phyloP scores from a whole-genome alignment of 1,139 yeast species.

The Hemisphaericaspora lyxosophila region DNA sequence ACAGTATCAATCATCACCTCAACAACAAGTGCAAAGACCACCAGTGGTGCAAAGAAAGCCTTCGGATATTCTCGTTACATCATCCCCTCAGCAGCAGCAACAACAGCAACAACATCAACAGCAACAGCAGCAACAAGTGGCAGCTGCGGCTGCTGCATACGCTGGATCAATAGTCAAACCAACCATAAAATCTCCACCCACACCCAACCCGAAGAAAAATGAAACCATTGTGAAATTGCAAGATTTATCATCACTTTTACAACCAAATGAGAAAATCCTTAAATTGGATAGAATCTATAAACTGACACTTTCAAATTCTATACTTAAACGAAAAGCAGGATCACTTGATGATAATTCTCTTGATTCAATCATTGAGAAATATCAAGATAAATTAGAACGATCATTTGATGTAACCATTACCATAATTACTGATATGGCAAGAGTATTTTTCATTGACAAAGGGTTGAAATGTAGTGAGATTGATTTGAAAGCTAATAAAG shows the following conservation, averaged over 20 bases:
- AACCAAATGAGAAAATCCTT: slow-evolving; percentile 40
- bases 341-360: slow-evolving; percentile 34
- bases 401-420: slow-evolving; percentile 42
- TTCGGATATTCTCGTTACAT: background rate
- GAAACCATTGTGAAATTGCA: slow-evolving; percentile 24
- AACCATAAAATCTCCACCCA: background rate
- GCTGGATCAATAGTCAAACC: slow-evolving; percentile 4
- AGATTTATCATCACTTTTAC: slow-evolving; percentile 36
- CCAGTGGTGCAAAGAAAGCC: slow-evolving; percentile 12
- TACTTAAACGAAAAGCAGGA: background rate
- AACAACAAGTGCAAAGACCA: slow-evolving; percentile 4
- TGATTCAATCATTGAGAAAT: slow-evolving; percentile 42
- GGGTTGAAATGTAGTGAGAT: slow-evolving; percentile 40
- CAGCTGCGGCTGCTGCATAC: slow-evolving; percentile 16
- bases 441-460: slow-evolving; percentile 44
- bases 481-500: slow-evolving; percentile 51
- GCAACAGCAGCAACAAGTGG: slow-evolving; percentile 15
- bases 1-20: slow-evolving; percentile 6
- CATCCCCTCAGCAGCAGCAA: slow-evolving; percentile 1
- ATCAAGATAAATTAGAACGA: slow-evolving; percentile 33
- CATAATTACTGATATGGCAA: slow-evolving; percentile 49
- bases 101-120: slow-evolving; percentile 8
- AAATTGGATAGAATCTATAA: slow-evolving; percentile 42
- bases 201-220: background rate
- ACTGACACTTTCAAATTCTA: slow-evolving; percentile 25